A percentile compares a stretch with the other conserved stretches of the same genome.
These are phyloP conservation scores for Entamoeba histolytica DNA, from an alignment of 208 protist species.

Conservation along the genomic window DNA sequence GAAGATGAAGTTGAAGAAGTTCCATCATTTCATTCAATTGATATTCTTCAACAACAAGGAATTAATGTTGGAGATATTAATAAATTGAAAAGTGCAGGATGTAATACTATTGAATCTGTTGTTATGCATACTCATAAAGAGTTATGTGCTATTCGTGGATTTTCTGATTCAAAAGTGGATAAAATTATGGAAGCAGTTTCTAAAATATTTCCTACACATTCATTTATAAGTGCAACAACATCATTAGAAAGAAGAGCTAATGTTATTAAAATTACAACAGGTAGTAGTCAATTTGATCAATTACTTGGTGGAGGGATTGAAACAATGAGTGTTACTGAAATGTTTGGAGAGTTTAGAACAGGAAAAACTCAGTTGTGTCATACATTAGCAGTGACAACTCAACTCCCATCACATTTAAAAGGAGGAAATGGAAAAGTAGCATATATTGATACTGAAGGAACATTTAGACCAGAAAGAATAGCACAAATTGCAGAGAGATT, in stretches of 20 bases:
- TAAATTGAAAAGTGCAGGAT: slow-evolving; percentile 43
- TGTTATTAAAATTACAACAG: slow-evolving; percentile 69
- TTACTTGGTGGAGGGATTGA: slow-evolving; percentile 81
- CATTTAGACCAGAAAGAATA: slow-evolving; percentile 81
- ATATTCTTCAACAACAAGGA: background rate
- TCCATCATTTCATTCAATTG: background rate
- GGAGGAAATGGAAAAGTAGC: slow-evolving; percentile 67
- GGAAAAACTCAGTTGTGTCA: slow-evolving; percentile 90
- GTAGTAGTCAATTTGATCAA: slow-evolving; percentile 61
- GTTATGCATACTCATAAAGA: slow-evolving; percentile 43
- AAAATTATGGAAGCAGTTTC: slow-evolving; percentile 76
- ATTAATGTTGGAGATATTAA: slow-evolving; percentile 39
- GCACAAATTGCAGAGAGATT: slow-evolving; percentile 72
- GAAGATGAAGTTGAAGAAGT: background rate
- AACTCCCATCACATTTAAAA: slow-evolving; percentile 48
- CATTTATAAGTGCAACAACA: slow-evolving; percentile 1
- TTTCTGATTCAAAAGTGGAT: slow-evolving; percentile 86
- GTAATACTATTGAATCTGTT: slow-evolving; percentile 35
- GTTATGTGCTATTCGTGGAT: slow-evolving; percentile 66
- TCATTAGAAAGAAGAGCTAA: slow-evolving; percentile 53
- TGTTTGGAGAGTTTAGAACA: slow-evolving; percentile 63
- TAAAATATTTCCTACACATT: slow-evolving; percentile 29
- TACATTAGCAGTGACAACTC: slow-evolving; percentile 34
- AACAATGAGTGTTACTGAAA: slow-evolving; percentile 59
- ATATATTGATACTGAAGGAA: slow-evolving; percentile 91